Base-by-base conservation (phyloP, 208 protist species). In the Tritrichomonas musculus region DNA sequence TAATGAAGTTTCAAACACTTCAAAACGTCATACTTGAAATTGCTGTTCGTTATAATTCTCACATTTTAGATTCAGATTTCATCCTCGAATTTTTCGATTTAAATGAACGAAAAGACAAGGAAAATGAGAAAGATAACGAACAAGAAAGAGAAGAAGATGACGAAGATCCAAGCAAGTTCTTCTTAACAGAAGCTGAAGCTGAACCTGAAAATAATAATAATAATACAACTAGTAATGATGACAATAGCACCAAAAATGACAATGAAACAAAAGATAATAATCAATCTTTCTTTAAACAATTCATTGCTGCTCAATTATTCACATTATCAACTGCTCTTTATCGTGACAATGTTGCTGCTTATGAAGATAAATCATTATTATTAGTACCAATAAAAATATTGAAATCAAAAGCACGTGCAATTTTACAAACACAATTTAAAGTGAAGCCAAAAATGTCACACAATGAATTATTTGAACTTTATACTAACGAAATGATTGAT, bases 21-120 rank as follows among this genome's bases (percentile, higher is more conserved):
- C 73, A 82, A 50, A 82, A 82, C 17, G 41, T 39, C 4, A 82
- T 82, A 50, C 39, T 82, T 44, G 73, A 82, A 50, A 41, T 39
- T 50, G 73, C 73, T 82, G 73, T 82, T 82, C 33, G 73, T 9
- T 82, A 82, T 82, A 82, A 82, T 50, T 47, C 33, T 82, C 33
- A 47, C 27, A n/a, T 39, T 14, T 47, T 82, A 25, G 73, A 82
- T 41, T 82, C 73, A n/a, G 73, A 82, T 17, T 47, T 30, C 30
- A 8, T 82, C 17, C 39, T 82, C 11, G 33, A 82, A 41, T 82
- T 82, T 41, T 82, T 82, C 39, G 73, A 82, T 27, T 30, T 82
- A 27, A 50, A 82, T 82, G 73, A 82, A 82, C 33, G 33, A 50
- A 47, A 30, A 50, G 22, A 17, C 11, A 39, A 82, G 4, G 73